These are phyloP conservation scores for Malus hybrid DNA, from an alignment of 331 rosid species.

Conservation along the genomic window DNA sequence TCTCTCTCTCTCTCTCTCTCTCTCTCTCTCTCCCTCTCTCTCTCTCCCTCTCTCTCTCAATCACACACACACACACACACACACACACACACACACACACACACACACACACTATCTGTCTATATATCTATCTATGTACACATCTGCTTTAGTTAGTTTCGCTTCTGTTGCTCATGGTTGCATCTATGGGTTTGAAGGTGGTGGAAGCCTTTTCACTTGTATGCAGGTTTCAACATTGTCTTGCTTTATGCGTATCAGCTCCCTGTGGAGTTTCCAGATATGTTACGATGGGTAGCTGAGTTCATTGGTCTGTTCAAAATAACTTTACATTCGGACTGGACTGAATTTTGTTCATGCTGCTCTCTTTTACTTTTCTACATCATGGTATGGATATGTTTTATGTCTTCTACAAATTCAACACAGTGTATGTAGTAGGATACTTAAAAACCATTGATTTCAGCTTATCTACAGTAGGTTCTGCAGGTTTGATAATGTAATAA, in stretches of 20 bases:
- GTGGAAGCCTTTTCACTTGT: constrained; percentile 94
- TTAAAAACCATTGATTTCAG: neutral
- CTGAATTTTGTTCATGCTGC: constrained; percentile 63
- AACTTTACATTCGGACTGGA: constrained; percentile 62
- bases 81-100: too few relatives aligned
- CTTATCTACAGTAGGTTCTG: neutral
- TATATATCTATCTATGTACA: neutral
- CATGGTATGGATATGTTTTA: constrained; percentile 40
- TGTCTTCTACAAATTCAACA: neutral
- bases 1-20: neutral
- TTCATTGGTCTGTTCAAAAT: constrained; percentile 84
- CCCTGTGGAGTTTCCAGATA: constrained; percentile 53
- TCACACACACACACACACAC: too few relatives aligned
- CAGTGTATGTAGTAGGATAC: neutral
- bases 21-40: too few relatives aligned
- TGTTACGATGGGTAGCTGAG: constrained; percentile 53
- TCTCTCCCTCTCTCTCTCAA: too few relatives aligned
- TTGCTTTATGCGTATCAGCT: constrained; percentile 80
- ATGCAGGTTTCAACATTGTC: constrained; percentile 72
- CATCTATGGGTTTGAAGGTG: constrained; percentile 58
- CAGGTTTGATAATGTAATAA: neutral
- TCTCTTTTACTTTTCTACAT: constrained; percentile 68
- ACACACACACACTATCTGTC: neutral
- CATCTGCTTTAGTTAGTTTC: neutral
- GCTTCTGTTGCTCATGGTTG: constrained; percentile 21